These are phyloP conservation scores for Candida berthetii DNA, from an alignment of 805 yeast species.

Conservation along the genomic window DNA sequence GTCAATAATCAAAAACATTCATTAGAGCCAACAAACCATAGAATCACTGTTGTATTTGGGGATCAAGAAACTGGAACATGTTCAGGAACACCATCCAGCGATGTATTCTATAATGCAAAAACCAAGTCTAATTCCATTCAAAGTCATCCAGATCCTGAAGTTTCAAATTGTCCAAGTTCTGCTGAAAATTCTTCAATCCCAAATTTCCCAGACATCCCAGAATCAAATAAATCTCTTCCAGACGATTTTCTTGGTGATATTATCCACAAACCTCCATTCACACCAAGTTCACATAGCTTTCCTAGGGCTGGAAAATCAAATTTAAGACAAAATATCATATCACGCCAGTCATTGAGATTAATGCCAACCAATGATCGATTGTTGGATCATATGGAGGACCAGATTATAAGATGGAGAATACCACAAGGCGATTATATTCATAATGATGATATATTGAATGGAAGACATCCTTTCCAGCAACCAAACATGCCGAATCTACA, in stretches of 20 bases:
- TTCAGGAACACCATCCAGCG: no score
- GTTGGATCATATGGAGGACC: conserved; percentile 27
- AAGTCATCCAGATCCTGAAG: no score
- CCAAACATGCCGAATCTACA: conserved; percentile 10
- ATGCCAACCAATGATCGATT: conserved; percentile 20
- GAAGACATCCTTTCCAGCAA: conserved; percentile 27
- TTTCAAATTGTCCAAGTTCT: no score
- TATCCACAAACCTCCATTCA: conserved; percentile 14
- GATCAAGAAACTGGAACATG: no score
- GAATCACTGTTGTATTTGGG: no score
- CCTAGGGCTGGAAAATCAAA: conserved; percentile 13
- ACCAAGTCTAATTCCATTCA: no score
- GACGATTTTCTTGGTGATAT: not conserved
- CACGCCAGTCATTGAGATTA: conserved; percentile 22
- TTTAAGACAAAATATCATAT: conserved; percentile 20
- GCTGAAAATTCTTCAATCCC: no score
- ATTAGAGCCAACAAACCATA: no score
- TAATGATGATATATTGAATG: conserved; percentile 23
- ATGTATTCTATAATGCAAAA: no score
- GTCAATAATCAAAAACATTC: no score
- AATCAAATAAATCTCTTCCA: not conserved
- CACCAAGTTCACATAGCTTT: conserved; percentile 7
- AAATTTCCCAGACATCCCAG: no score
- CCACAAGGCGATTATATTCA: conserved; percentile 20
- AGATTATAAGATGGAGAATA: conserved; percentile 28